Percentiles rank a stretch among this genome's conserved stretches.
These are phyloP conservation scores for Picochlorum sp. DNA, from an alignment of 139 green algal species.

Conservation along the genomic window DNA sequence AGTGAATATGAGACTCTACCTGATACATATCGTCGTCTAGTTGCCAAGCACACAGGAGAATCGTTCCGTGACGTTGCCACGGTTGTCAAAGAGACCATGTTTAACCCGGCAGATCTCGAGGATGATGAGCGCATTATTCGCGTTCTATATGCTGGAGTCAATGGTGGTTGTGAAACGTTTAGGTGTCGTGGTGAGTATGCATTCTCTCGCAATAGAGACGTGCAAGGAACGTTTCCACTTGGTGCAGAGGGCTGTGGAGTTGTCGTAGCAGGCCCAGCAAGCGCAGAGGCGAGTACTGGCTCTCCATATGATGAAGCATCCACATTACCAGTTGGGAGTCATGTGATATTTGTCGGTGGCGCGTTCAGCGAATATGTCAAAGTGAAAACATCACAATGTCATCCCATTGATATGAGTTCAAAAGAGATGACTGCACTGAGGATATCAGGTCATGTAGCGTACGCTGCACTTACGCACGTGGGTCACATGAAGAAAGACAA, in stretches of 20 bases:
- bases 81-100: slow-evolving; percentile 19
- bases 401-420: not conserved
- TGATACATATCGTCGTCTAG: slow-evolving; percentile 31
- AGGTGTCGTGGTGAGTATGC: slow-evolving; percentile 33
- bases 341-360: slow-evolving; percentile 36
- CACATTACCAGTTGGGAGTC: slow-evolving; percentile 29
- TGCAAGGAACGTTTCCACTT: slow-evolving; percentile 22
- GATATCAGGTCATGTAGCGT: slow-evolving; percentile 78
- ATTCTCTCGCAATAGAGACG: slow-evolving; percentile 28
- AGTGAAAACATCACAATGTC: slow-evolving; percentile 17
- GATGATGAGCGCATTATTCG: slow-evolving; percentile 26
- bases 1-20: not conserved
- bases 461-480: slow-evolving; percentile 45
- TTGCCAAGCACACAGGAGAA: slow-evolving; percentile 24
- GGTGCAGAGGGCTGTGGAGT: slow-evolving; percentile 51
- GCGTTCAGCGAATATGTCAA: slow-evolving; percentile 43
- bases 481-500: slow-evolving; percentile 39
- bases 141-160: slow-evolving; percentile 50
- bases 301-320: not conserved
- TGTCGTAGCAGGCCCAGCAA: slow-evolving; percentile 33
- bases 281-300: slow-evolving; percentile 1
- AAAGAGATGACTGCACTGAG: slow-evolving; percentile 74
- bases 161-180: slow-evolving; percentile 69
- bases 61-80: slow-evolving; percentile 38
- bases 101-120: slow-evolving; percentile 4